These are phyloP conservation scores for Sclerotinia glacialis DNA, from an alignment of 2,329 filamentous ascomycete species.

Conservation along the genomic window DNA sequence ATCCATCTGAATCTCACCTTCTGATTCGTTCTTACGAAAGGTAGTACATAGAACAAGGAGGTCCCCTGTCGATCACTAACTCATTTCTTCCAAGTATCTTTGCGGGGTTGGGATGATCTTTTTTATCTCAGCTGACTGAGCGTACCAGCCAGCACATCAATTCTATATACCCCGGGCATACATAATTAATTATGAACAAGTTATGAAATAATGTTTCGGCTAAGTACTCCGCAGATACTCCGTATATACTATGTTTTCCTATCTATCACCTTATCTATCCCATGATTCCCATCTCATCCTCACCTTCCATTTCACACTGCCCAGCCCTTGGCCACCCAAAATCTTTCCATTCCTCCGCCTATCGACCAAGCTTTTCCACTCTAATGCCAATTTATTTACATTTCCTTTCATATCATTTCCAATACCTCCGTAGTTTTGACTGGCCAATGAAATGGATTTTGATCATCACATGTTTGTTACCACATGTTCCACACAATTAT, in stretches of 20 bases:
- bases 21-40: background rate
- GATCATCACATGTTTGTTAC: background rate
- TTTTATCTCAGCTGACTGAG: conserved; percentile 1
- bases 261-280: too few species aligned
- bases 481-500: background rate
- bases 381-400: conserved; percentile 13
- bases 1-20: background rate
- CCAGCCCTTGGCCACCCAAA: conserved; percentile 12
- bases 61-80: background rate
- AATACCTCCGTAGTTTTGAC: background rate
- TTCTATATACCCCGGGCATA: background rate
- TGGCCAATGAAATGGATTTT: background rate
- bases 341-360: background rate
- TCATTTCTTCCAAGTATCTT: background rate
- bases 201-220: too few species aligned
- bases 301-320: background rate
- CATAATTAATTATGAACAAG: background rate
- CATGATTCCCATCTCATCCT: background rate
- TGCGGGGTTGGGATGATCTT: conserved; percentile 2
- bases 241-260: too few species aligned
- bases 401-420: background rate
- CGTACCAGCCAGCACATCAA: background rate
- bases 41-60: too few species aligned
- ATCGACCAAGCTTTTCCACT: conserved; percentile 15
- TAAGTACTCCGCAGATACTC: too few species aligned